Conservation (phyloP, 2,329 filamentous ascomycete species). For the Dothistroma pini region DNA sequence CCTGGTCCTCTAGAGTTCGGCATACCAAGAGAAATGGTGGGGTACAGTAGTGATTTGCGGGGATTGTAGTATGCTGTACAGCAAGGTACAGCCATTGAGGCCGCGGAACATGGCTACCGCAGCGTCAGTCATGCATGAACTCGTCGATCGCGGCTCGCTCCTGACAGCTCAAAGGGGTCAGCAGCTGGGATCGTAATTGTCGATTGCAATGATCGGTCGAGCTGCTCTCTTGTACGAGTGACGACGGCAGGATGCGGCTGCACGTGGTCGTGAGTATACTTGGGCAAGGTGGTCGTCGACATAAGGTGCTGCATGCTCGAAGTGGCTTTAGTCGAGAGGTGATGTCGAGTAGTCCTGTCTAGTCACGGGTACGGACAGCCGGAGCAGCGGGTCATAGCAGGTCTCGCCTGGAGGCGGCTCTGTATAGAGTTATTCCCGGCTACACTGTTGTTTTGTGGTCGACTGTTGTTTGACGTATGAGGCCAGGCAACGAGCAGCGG, state of each 20-base stretch:
- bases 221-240: neutral
- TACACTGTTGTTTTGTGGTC: neutral
- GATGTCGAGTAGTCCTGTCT: neutral
- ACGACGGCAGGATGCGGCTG: neutral
- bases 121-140: neutral
- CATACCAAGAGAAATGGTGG: neutral
- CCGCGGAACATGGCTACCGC: neutral
- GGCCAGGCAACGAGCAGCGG: neutral
- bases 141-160: neutral
- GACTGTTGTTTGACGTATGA: neutral
- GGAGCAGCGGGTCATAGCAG: neutral
- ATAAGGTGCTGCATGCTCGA: neutral
- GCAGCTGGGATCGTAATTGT: neutral
- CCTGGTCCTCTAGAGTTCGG: neutral
- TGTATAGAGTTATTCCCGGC: neutral
- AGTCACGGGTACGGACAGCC: neutral
- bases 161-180: neutral
- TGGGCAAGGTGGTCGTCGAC: neutral
- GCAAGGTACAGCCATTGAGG: neutral
- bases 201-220: neutral
- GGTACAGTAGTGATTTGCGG: neutral
- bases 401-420: neutral
- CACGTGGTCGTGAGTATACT: neutral
- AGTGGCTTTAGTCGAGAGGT: neutral
- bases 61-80: neutral